These are phyloP conservation scores for Citrus maxima DNA, from an alignment of 345 rosid genomes.

Conservation along the genomic window DNA sequence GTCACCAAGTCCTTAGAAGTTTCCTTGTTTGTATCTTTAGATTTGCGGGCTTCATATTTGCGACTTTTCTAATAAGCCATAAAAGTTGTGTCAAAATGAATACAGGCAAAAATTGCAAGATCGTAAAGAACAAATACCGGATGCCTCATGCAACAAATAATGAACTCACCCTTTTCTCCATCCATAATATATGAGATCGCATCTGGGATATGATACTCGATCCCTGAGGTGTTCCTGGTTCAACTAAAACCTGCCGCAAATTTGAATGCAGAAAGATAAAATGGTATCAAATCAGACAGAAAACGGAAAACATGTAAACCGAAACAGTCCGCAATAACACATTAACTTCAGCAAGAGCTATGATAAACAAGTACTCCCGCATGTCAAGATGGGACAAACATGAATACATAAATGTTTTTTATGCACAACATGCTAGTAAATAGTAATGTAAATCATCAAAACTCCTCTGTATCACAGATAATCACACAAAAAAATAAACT, in stretches of 20 bases:
- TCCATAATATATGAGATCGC: conserved; percentile 95
- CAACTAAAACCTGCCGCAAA: conserved; percentile 69
- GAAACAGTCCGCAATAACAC: neutral
- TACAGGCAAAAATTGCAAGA: neutral
- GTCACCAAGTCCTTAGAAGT: conserved; percentile 51
- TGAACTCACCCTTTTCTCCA: conserved; percentile 79
- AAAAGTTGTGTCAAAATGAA: conserved; percentile 17
- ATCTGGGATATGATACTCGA: conserved; percentile 82
- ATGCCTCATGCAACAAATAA: neutral
- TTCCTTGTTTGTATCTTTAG: conserved; percentile 32
- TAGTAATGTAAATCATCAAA: neutral
- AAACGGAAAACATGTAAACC: neutral
- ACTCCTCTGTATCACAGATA: neutral
- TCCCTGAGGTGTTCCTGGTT: conserved; percentile 98
- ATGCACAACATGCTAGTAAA: neutral
- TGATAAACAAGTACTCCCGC: neutral
- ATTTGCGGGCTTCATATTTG: conserved; percentile 57
- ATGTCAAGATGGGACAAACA: neutral
- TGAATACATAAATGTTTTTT: neutral
- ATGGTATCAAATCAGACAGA: neutral
- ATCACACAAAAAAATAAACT: neutral
- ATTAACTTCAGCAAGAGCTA: neutral
- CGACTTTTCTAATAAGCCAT: conserved; percentile 53
- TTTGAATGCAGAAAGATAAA: neutral
- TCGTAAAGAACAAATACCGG: conserved; percentile 5